These are phyloP conservation scores for Corylus avellana DNA, from an alignment of 306 rosid species.

Conservation along the genomic window DNA sequence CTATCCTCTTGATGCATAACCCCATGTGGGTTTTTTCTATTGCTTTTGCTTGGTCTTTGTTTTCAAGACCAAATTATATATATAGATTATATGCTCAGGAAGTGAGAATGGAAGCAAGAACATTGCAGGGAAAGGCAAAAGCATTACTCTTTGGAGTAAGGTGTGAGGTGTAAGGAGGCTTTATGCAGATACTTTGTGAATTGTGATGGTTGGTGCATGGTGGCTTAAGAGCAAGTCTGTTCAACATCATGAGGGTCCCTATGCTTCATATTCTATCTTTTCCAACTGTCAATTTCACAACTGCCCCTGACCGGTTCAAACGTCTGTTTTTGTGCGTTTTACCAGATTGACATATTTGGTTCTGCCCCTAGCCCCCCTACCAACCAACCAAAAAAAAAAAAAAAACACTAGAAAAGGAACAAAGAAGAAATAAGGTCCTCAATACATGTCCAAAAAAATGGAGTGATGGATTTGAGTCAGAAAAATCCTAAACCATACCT, in stretches of 20 bases:
- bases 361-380: neutral
- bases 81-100: neutral
- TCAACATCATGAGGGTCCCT: conserved; percentile 40
- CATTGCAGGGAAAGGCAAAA: conserved; percentile 28
- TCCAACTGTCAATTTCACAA: conserved; percentile 29
- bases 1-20: conserved; percentile 13
- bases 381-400: neutral
- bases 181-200: conserved; percentile 26
- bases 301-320: conserved; percentile 43
- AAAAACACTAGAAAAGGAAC: neutral
- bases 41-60: conserved; percentile 12
- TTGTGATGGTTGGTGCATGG: conserved; percentile 9
- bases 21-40: conserved; percentile 23
- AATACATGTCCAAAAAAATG: neutral
- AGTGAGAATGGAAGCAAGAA: conserved; percentile 18
- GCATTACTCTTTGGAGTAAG: conserved; percentile 27
- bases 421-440: neutral
- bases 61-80: conserved; percentile 4
- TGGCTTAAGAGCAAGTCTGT: conserved; percentile 34
- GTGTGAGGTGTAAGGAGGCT: conserved; percentile 23
- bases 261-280: conserved; percentile 31
- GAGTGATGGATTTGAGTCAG: too few species aligned
- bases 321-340: conserved; percentile 20
- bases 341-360: conserved; percentile 18
- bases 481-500: too few species aligned